These are phyloP conservation scores for Fusarium longipes DNA, from an alignment of 2,329 filamentous ascomycete genomes.

Conservation along the genomic window DNA sequence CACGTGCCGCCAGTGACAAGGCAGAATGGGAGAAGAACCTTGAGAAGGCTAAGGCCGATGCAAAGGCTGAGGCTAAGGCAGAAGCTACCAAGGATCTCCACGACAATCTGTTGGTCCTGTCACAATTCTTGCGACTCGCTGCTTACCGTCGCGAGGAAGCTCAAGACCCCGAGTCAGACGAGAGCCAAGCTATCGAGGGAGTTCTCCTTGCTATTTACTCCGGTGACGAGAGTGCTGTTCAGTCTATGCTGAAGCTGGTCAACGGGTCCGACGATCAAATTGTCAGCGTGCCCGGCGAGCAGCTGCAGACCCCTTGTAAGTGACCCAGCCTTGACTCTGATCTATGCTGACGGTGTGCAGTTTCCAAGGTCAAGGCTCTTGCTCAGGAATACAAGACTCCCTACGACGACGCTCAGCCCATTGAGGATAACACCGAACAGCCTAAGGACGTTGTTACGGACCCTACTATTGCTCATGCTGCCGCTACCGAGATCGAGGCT, in stretches of 20 bases:
- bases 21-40: conserved; percentile 69
- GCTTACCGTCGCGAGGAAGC: conserved; percentile 80
- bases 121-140: conserved; percentile 83
- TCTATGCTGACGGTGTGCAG: conserved; percentile 45
- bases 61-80: conserved; percentile 64
- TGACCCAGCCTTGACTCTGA: conserved; percentile 30
- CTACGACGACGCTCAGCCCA: conserved; percentile 49
- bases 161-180: conserved; percentile 71
- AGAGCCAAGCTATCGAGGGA: conserved; percentile 84
- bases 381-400: conserved; percentile 64
- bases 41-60: conserved; percentile 66
- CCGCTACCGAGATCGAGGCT: conserved; percentile 73
- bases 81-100: conserved; percentile 65
- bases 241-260: conserved; percentile 81
- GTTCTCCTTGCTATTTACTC: conserved; percentile 82
- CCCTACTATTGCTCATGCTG: conserved; percentile 74
- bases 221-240: conserved; percentile 79
- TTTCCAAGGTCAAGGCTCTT: conserved; percentile 57
- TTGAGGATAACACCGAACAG: conserved; percentile 50
- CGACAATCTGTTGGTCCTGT: conserved; percentile 75
- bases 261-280: conserved; percentile 76
- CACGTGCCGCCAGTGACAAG: conserved; percentile 68
- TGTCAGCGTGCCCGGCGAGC: conserved; percentile 71
- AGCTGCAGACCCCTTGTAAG: conserved; percentile 78
- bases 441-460: conserved; percentile 62